Percentiles rank a stretch among this genome's conserved stretches.
phyloP scores from a whole-genome alignment of 768 basidiomycete genomes.

The Roridomyces roridus region DNA sequence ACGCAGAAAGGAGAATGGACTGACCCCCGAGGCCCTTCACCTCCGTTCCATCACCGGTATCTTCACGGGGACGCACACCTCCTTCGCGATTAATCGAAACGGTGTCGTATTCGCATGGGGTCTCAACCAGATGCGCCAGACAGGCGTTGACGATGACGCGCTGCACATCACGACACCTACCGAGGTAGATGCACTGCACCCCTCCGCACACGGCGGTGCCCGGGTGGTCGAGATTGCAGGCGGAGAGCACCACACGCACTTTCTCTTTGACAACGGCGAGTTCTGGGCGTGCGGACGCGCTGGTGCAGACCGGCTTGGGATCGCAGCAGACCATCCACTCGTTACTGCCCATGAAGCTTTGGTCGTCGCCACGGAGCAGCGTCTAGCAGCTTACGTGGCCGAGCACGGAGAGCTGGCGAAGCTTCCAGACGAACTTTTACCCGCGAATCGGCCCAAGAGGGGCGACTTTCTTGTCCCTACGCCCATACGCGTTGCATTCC shows the following conservation, averaged over 20 bases:
- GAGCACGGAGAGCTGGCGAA: neutral
- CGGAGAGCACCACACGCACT: conserved; percentile 26
- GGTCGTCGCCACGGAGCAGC: neutral
- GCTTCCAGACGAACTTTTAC: neutral
- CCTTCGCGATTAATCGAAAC: conserved; percentile 18
- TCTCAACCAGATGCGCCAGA: conserved; percentile 21
- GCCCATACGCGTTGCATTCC: conserved; percentile 23
- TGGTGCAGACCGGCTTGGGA: conserved; percentile 20
- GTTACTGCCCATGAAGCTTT: neutral
- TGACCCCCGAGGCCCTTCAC: conserved; percentile 11
- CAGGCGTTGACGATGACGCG: conserved; percentile 12
- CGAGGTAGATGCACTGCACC: conserved; percentile 11
- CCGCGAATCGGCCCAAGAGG: neutral
- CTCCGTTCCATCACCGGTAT: conserved; percentile 15
- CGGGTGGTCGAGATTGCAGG: conserved; percentile 20
- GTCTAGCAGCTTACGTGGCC: too few relatives aligned
- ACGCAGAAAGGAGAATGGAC: conserved; percentile 8
- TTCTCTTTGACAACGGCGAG: conserved; percentile 22
- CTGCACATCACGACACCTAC: conserved; percentile 15
- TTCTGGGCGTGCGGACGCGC: conserved; percentile 22
- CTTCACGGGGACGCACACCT: conserved; percentile 15
- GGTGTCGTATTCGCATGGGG: conserved; percentile 24
- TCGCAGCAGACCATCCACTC: conserved; percentile 18
- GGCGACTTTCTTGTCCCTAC: conserved; percentile 13
- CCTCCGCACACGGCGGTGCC: conserved; percentile 16